Evolutionary conservation across 225 moss, liverwort and hornwort species (phyloP).

Genomic region (Thuidium tamariscinum): DNA sequence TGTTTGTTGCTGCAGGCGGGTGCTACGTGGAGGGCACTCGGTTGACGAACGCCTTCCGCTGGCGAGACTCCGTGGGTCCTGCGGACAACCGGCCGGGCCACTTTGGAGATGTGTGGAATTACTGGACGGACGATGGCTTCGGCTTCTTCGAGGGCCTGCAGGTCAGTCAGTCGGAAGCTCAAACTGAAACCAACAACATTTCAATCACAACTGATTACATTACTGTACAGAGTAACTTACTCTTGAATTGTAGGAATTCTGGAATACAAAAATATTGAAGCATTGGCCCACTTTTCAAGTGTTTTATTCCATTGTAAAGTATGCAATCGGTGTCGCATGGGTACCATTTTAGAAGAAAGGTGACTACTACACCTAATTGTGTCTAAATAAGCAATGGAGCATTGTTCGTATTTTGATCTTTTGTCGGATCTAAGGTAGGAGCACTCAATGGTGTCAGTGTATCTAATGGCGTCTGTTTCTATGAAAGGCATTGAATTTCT

Average conservation of each 20-base stretch:
- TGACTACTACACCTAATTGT: not conserved
- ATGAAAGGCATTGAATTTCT: too few relatives aligned
- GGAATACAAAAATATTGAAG: not conserved
- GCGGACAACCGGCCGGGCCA: conserved; percentile 84
- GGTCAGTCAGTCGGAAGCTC: conserved; percentile 7
- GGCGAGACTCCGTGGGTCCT: conserved; percentile 83
- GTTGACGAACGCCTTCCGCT: conserved; percentile 76
- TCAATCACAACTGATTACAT: not conserved
- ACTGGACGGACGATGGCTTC: conserved; percentile 94
- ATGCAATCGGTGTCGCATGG: not conserved
- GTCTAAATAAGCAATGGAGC: not conserved
- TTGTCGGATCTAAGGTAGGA: not conserved
- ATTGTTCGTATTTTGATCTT: not conserved
- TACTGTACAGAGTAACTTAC: not conserved
- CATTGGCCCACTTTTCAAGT: not conserved
- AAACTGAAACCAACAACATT: not conserved
- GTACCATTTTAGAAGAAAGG: not conserved
- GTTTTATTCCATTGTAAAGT: not conserved
- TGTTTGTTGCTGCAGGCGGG: conserved; percentile 38
- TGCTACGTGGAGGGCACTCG: conserved; percentile 82
- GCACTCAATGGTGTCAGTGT: too few relatives aligned
- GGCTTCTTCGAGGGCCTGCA: conserved; percentile 84
- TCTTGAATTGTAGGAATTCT: not conserved
- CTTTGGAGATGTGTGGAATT: conserved; percentile 86
- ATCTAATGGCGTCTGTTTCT: too few relatives aligned